Evolutionary conservation across 495 filamentous ascomycete species (phyloP), one percentile per base, ranked within the genome.

Genomic region (Penicillium maclennaniae): DNA sequence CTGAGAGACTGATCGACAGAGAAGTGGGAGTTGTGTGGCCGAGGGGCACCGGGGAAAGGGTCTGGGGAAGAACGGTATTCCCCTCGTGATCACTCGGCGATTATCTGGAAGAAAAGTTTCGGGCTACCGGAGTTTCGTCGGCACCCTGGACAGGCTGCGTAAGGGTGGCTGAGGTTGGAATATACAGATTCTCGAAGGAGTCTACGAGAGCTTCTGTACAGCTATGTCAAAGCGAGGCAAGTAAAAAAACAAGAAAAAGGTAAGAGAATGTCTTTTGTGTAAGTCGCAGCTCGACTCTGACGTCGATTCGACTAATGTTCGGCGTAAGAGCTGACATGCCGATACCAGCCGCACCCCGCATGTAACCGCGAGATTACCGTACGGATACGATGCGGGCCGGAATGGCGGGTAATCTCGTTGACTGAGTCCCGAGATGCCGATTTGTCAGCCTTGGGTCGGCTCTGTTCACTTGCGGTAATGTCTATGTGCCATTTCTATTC

Each of bases 311-410:
- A 28, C 61, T 54, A 54, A 47, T 37, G 31, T 51, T 58, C 58
- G 57, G 58, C 53, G 54, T 68, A 69, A 57, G 43, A 37, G 56
- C 60, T 71, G 64, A 69, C 67, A 55, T 70, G 69, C 71, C 71
- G 71, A 72, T 72, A 74, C 71, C 55, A 51, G 44, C 57, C 50
- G 52, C 45, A 8, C 25, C 43, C 62, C 58, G 62, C 50, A 10
- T 42, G 48, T 60, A 60, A 40, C 58, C 61, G 63, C 16, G 4
- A 40, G 17, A 58, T 49, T 52, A 57, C 55, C 6, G 47, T 56
- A 58, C 49, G 7, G 25, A 40, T 57, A 65, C 52, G 39, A 26
- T 38, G 49, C 41, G 26, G 25, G 12, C 50, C 49, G 37, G 31
- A 38, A 34, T 61, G 54, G 49, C 44, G 49, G 39, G 7, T 5